Percentiles rank a stretch among this genome's conserved stretches.
Evolutionary conservation across 441 rosid genomes (phyloP).

Genomic region (Euphorbia schlechtendalii): DNA sequence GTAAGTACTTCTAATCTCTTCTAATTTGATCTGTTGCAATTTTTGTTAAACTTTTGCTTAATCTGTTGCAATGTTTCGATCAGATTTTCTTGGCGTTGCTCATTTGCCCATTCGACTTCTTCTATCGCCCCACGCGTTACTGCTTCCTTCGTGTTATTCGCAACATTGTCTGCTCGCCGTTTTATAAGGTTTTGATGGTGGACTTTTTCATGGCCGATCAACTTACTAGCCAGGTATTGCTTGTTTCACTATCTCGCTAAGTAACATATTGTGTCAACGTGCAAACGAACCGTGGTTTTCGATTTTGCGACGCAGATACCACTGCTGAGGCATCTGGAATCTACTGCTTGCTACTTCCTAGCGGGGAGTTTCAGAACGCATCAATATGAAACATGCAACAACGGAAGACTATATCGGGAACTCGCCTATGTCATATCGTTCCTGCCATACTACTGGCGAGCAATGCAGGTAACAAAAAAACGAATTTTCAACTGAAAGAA

Average conservation of each 20-base stretch:
- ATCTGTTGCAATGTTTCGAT: constrained; percentile 2
- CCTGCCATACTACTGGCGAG: constrained; percentile 92
- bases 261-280: too few relatives aligned
- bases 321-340: constrained; percentile 70
- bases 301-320: constrained; percentile 52
- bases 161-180: constrained; percentile 84
- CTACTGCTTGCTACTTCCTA: constrained; percentile 81
- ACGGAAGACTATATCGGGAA: constrained; percentile 63
- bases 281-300: too few relatives aligned
- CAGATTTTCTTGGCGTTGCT: constrained; percentile 66
- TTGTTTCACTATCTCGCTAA: background rate
- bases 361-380: constrained; percentile 76
- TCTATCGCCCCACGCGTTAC: constrained; percentile 78
- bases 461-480: constrained; percentile 65
- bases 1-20: too few relatives aligned
- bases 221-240: constrained; percentile 68
- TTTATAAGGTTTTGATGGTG: constrained; percentile 88
- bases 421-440: constrained; percentile 82
- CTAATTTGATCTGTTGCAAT: too few relatives aligned
- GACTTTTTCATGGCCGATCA: constrained; percentile 99
- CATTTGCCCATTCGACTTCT: constrained; percentile 70
- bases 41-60: too few relatives aligned
- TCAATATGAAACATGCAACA: constrained; percentile 60
- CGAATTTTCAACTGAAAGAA: background rate
- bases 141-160: constrained; percentile 70